Conservation (phyloP, 2,329 filamentous ascomycete species). For the Fusarium sp. region DNA sequence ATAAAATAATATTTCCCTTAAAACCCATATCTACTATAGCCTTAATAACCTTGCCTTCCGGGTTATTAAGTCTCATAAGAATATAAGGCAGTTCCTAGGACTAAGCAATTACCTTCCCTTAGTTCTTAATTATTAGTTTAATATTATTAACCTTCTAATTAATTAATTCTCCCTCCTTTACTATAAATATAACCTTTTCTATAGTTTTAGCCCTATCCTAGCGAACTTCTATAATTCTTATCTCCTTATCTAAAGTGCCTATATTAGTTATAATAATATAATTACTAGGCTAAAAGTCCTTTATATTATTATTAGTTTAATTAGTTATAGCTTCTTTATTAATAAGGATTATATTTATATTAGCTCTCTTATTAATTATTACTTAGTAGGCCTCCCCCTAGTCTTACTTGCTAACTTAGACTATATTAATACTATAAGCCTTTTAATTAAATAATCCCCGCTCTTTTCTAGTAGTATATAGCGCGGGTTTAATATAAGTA, state of each 20-base stretch:
- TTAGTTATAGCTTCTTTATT: background rate
- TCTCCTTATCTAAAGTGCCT: background rate
- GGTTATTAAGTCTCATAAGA: no score
- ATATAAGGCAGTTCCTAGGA: no score
- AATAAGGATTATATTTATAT: background rate
- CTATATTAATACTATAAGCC: background rate
- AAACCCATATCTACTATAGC: no score
- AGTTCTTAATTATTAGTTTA: no score
- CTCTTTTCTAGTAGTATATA: background rate
- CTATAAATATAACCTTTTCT: no score
- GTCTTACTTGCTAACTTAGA: background rate
- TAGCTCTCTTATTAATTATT: background rate
- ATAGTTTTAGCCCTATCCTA: no score
- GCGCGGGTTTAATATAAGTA: background rate
- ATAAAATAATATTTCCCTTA: no score
- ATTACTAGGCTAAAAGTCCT: background rate
- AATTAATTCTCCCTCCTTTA: no score
- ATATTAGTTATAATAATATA: background rate
- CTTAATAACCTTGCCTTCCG: no score
- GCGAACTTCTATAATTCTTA: no score
- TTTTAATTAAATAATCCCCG: background rate
- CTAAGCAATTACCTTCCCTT: rapidly evolving
- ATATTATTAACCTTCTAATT: no score
- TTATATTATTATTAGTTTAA: background rate
- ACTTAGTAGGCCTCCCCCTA: no score